Evolutionary conservation across 2,329 filamentous ascomycete genomes (phyloP).

Genomic region (Cladophialophora yegresii): DNA sequence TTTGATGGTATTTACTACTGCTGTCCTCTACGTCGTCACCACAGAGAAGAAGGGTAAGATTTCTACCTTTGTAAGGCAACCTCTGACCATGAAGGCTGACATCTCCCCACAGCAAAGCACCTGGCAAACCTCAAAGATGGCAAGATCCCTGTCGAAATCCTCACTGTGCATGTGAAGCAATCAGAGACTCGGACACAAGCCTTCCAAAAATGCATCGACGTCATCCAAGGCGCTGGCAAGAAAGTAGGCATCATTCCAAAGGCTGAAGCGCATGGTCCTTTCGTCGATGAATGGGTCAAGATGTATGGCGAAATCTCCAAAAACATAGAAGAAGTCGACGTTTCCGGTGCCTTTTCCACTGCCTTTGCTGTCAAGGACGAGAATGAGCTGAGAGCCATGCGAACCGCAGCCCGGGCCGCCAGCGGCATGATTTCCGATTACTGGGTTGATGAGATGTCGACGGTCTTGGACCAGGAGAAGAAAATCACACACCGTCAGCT

Average conservation of each 20-base stretch:
- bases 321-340: constrained; percentile 85
- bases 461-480: constrained; percentile 92
- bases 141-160: constrained; percentile 86
- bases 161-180: constrained; percentile 83
- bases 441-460: constrained; percentile 98
- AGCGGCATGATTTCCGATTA: constrained; percentile 94
- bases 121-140: constrained; percentile 88
- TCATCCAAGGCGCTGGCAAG: constrained; percentile 85
- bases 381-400: constrained; percentile 88
- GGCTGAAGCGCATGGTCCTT: constrained; percentile 80
- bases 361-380: constrained; percentile 95
- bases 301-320: constrained; percentile 74
- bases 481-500: constrained; percentile 89
- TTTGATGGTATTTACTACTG: constrained; percentile 85
- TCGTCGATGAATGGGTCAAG: constrained; percentile 95
- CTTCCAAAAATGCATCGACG: constrained; percentile 78
- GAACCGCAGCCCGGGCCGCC: constrained; percentile 90
- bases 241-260: constrained; percentile 87
- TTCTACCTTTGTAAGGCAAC: background rate
- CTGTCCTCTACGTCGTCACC: constrained; percentile 87
- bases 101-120: constrained; percentile 70
- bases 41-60: constrained; percentile 89
- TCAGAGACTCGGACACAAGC: constrained; percentile 87
- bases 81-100: constrained; percentile 42
- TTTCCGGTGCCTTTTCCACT: constrained; percentile 77